Evolutionary conservation across 2,329 filamentous ascomycete genomes (phyloP).

Genomic region (Cladophialophora bantiana): DNA sequence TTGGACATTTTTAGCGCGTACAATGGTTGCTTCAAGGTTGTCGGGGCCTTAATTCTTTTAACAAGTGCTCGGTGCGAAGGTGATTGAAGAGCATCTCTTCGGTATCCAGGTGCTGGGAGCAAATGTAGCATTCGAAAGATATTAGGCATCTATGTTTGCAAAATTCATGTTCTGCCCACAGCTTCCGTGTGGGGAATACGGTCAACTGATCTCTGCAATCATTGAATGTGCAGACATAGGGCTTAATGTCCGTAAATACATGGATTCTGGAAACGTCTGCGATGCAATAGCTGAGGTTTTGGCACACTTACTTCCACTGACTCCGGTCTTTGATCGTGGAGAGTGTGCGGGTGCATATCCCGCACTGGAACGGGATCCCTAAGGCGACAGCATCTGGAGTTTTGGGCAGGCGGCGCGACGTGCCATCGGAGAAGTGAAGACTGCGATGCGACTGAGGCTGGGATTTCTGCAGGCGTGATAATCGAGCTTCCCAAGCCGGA

Average conservation of each 20-base stretch:
- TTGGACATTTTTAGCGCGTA: neutral
- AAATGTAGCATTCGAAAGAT: neutral
- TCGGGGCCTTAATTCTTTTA: neutral
- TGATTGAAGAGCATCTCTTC: neutral
- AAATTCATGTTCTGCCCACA: conserved; percentile 1
- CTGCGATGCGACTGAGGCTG: neutral
- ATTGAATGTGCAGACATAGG: neutral
- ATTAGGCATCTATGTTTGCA: neutral
- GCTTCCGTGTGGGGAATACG: neutral
- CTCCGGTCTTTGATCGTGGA: conserved; percentile 4
- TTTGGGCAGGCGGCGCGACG: neutral
- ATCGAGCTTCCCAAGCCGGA: conserved; percentile 1
- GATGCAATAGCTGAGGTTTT: neutral
- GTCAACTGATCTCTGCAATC: conserved; percentile 5
- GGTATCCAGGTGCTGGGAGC: neutral
- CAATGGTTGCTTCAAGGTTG: neutral
- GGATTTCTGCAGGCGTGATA: neutral
- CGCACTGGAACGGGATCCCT: neutral
- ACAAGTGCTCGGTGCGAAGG: neutral
- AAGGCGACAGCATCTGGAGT: neutral
- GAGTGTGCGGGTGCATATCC: neutral
- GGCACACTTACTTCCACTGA: conserved; percentile 4
- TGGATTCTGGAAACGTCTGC: neutral
- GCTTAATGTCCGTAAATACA: neutral
- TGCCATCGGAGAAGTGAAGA: neutral